Conservation (phyloP, 106 monocot species). For the Apostasia shenzhenica region DNA sequence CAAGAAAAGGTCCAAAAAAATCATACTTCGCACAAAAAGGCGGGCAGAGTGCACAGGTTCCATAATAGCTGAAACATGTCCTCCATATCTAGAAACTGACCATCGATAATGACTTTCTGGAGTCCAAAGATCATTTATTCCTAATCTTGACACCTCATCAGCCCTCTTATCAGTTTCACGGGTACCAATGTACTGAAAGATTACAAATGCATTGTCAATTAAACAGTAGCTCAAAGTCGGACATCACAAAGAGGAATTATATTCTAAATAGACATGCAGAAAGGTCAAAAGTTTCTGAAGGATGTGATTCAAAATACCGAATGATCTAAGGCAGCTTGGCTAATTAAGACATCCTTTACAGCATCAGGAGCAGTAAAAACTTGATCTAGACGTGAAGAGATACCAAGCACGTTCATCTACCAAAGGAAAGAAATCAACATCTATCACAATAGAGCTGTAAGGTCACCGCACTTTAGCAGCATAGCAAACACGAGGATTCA, state of each 20-base stretch:
- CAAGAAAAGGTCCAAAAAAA: background rate
- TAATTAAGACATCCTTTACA: slow-evolving; percentile 78
- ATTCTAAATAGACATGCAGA: background rate
- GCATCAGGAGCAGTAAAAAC: slow-evolving; percentile 83
- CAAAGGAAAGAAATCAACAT: slow-evolving; percentile 6
- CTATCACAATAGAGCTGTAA: background rate
- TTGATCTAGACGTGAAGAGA: slow-evolving; percentile 84
- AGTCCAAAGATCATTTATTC: slow-evolving; percentile 89
- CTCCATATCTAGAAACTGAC: slow-evolving; percentile 87
- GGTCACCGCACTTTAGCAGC: background rate
- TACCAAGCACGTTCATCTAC: slow-evolving; percentile 80
- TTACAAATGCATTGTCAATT: background rate
- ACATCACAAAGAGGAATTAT: background rate
- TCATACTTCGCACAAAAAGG: slow-evolving; percentile 79
- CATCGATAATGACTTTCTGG: slow-evolving; percentile 95
- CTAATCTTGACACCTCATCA: slow-evolving; percentile 51
- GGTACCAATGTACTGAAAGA: slow-evolving; percentile 70
- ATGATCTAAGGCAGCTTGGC: slow-evolving; percentile 55
- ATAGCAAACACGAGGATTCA: background rate
- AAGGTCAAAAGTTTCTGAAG: background rate
- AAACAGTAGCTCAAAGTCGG: background rate
- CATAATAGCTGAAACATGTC: slow-evolving; percentile 67
- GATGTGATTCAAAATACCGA: slow-evolving; percentile 41
- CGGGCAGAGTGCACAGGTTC: slow-evolving; percentile 59
- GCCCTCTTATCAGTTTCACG: slow-evolving; percentile 77